These are phyloP conservation scores for Papiliotrema laurentii DNA, from an alignment of 1,284 basidiomycete species.

Conservation along the genomic window DNA sequence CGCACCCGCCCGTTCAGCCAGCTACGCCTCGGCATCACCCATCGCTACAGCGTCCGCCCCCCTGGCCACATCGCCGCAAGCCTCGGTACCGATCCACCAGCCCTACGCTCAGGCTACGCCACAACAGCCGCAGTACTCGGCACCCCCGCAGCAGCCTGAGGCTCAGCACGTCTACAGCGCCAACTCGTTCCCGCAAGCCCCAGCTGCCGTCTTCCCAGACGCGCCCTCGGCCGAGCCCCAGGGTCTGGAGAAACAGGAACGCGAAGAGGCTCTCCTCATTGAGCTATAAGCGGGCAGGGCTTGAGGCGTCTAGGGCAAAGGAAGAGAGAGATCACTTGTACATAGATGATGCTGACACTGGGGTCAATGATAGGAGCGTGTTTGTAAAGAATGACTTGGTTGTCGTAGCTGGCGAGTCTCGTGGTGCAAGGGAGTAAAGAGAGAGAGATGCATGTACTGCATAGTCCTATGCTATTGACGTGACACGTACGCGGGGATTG, in stretches of 20 bases:
- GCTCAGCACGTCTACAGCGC: conserved; percentile 28
- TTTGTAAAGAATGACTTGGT: no score
- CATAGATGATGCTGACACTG: no score
- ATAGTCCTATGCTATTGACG: no score
- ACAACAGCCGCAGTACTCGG: conserved; percentile 12
- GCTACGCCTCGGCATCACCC: conserved; percentile 18
- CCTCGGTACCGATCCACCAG: no score
- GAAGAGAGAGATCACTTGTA: not conserved
- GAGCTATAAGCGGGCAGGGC: conserved; percentile 30
- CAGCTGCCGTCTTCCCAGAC: conserved; percentile 57
- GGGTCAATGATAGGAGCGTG: no score
- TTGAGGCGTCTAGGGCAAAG: no score
- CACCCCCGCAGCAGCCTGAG: conserved; percentile 5
- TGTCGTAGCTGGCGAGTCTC: no score
- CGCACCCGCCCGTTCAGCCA: conserved; percentile 2
- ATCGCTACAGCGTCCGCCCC: not conserved
- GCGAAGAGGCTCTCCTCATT: conserved; percentile 79
- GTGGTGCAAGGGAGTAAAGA: no score
- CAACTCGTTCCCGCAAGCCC: conserved; percentile 27
- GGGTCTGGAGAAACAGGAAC: conserved; percentile 59
- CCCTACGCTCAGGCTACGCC: conserved; percentile 10
- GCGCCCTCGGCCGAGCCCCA: conserved; percentile 64
- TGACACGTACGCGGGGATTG: no score
- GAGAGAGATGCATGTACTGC: no score
- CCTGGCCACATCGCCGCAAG: conserved; percentile 2